Percentiles rank a stretch among this genome's conserved stretches.
Evolutionary conservation across 1,139 yeast genomes (phyloP).

Genomic region (Wickerhamomyces sp.): DNA sequence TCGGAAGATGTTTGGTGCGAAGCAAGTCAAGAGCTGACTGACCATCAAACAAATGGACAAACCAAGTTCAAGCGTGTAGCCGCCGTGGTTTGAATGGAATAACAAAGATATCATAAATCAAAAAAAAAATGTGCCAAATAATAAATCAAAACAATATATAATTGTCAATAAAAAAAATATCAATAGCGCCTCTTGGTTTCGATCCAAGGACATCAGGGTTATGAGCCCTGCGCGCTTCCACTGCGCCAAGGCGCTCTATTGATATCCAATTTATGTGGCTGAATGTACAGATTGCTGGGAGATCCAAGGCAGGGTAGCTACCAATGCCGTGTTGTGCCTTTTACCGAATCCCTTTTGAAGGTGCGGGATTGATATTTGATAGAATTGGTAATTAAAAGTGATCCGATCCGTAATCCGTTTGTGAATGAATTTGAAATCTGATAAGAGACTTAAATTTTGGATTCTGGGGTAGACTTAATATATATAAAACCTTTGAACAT

Average conservation of each 20-base stretch:
- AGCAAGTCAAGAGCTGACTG: too few species aligned
- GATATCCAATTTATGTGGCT: background rate
- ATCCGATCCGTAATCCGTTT: background rate
- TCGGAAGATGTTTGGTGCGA: too few species aligned
- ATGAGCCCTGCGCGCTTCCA: constrained; percentile 99
- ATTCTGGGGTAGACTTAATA: too few species aligned
- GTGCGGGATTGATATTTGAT: background rate
- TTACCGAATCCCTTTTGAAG: too few species aligned
- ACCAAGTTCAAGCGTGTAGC: background rate
- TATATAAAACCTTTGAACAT: too few species aligned
- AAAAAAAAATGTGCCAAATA: background rate
- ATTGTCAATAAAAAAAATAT: background rate
- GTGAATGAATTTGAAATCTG: too few species aligned
- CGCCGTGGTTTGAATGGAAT: background rate
- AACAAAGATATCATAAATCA: background rate
- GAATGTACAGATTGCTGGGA: background rate
- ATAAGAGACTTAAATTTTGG: too few species aligned
- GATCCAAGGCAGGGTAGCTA: too few species aligned
- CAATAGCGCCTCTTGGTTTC: constrained; percentile 96
- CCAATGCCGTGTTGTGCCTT: too few species aligned
- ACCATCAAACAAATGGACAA: too few species aligned
- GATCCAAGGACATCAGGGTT: constrained; percentile 99
- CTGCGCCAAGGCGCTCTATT: constrained; percentile 70
- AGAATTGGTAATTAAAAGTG: too few species aligned
- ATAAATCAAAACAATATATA: background rate